Evolutionary conservation across 2,329 filamentous ascomycete species (phyloP).

Genomic region (Metarhizium album): DNA sequence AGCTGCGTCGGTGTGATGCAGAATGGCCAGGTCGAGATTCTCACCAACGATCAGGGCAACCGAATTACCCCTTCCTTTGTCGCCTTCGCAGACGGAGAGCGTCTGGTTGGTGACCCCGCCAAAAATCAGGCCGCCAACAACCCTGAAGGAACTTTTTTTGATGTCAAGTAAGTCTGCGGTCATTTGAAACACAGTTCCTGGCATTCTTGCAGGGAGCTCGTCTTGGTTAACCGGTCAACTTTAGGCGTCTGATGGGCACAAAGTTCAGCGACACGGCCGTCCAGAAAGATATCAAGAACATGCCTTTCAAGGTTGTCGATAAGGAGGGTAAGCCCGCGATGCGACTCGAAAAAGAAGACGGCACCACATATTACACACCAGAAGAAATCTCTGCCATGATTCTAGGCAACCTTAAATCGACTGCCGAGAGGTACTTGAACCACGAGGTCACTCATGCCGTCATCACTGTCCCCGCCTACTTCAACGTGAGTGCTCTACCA

Average conservation of each 20-base stretch:
- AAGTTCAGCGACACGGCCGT: constrained; percentile 79
- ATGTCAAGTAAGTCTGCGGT: constrained; percentile 60
- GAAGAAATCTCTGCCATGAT: constrained; percentile 77
- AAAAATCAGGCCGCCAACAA: constrained; percentile 89
- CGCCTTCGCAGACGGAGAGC: constrained; percentile 93
- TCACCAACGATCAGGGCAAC: constrained; percentile 95
- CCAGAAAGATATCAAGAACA: constrained; percentile 93
- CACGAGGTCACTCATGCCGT: constrained; percentile 81
- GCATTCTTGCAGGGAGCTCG: background rate
- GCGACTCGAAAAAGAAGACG: constrained; percentile 62
- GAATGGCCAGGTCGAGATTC: constrained; percentile 88
- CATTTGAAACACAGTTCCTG: background rate
- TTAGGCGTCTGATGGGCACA: constrained; percentile 72
- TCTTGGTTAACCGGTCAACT: background rate
- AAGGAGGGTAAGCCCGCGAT: constrained; percentile 86
- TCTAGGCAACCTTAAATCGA: constrained; percentile 75
- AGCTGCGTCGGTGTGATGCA: constrained; percentile 93
- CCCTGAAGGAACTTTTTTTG: constrained; percentile 65
- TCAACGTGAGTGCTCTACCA: constrained; percentile 48
- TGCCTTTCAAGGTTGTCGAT: constrained; percentile 88
- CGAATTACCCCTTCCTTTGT: constrained; percentile 93
- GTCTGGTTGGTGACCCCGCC: constrained; percentile 91
- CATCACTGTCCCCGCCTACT: constrained; percentile 92
- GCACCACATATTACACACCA: constrained; percentile 71
- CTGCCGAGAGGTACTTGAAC: constrained; percentile 67